Evolutionary conservation across 306 rosid genomes (phyloP).

Genomic region (Prinsepia uniflora): DNA sequence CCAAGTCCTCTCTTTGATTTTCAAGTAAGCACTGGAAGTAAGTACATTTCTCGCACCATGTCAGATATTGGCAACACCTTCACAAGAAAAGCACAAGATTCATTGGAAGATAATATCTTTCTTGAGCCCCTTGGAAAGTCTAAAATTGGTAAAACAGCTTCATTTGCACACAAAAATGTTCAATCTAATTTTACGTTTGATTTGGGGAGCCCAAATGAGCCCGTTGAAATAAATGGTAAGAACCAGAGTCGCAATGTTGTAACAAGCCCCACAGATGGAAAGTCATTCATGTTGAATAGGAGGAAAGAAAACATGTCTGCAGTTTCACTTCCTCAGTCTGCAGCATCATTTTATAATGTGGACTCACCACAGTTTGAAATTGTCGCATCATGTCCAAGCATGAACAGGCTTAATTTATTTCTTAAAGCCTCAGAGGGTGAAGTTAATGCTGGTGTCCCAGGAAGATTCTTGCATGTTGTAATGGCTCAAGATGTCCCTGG

Average conservation of each 20-base stretch:
- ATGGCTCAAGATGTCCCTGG: conserved; percentile 61
- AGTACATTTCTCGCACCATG: conserved; percentile 20
- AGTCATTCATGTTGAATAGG: conserved; percentile 38
- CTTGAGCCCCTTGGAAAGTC: conserved; percentile 31
- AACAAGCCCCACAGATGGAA: conserved; percentile 28
- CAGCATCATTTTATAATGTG: conserved; percentile 63
- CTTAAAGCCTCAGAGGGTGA: conserved; percentile 63
- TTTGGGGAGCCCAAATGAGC: conserved; percentile 25
- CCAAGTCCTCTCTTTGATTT: conserved; percentile 14
- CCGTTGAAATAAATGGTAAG: conserved; percentile 31
- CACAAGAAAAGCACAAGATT: conserved; percentile 24
- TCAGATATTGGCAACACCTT: conserved; percentile 36
- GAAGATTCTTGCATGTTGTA: conserved; percentile 66
- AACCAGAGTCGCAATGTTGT: conserved; percentile 15
- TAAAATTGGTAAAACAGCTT: conserved; percentile 27
- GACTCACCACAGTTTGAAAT: conserved; percentile 60
- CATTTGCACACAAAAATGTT: conserved; percentile 36
- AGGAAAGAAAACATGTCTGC: conserved; percentile 43
- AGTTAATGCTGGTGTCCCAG: conserved; percentile 70
- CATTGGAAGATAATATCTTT: conserved; percentile 23
- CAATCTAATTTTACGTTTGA: conserved; percentile 24
- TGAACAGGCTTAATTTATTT: conserved; percentile 51
- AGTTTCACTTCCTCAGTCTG: conserved; percentile 61
- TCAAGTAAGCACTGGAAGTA: conserved; percentile 10
- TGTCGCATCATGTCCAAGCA: conserved; percentile 60